Evolutionary conservation across 148 eudicot genomes (phyloP).

Genomic region (Rhododendron vialii): DNA sequence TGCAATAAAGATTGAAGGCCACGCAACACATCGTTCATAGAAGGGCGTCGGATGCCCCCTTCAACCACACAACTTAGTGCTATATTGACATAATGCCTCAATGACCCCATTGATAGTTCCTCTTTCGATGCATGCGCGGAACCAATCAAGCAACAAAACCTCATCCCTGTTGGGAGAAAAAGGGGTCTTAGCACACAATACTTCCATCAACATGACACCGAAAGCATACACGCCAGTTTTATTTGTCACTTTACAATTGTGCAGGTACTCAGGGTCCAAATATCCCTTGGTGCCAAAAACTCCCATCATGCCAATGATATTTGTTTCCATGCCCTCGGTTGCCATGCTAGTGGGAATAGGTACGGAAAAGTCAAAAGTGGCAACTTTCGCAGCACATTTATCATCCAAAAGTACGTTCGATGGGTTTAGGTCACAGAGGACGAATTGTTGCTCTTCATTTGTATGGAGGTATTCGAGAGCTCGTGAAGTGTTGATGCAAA

Average conservation of each 20-base stretch:
- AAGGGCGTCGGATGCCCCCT: too few relatives aligned
- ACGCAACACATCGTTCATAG: too few relatives aligned
- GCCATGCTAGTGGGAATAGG: not conserved
- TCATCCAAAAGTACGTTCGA: not conserved
- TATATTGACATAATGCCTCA: too few relatives aligned
- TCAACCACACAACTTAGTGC: too few relatives aligned
- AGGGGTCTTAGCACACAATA: not conserved
- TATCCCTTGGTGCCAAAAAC: not conserved
- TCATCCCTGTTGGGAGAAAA: fast-evolving
- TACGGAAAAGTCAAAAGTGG: fast-evolving
- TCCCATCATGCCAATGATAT: too few relatives aligned
- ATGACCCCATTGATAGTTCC: too few relatives aligned
- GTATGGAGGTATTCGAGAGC: not conserved
- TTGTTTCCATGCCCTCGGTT: not conserved
- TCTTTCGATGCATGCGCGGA: fast-evolving
- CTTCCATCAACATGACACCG: not conserved
- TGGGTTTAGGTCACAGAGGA: not conserved
- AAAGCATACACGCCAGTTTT: not conserved
- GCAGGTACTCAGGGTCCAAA: not conserved
- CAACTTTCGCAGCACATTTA: not conserved
- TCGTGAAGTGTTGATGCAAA: not conserved
- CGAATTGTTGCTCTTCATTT: too few relatives aligned
- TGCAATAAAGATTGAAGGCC: too few relatives aligned
- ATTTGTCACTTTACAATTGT: not conserved
- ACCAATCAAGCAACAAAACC: fast-evolving